Conservation (phyloP, 2,329 filamentous ascomycete genomes). For the Sporothrix brasiliensis region DNA sequence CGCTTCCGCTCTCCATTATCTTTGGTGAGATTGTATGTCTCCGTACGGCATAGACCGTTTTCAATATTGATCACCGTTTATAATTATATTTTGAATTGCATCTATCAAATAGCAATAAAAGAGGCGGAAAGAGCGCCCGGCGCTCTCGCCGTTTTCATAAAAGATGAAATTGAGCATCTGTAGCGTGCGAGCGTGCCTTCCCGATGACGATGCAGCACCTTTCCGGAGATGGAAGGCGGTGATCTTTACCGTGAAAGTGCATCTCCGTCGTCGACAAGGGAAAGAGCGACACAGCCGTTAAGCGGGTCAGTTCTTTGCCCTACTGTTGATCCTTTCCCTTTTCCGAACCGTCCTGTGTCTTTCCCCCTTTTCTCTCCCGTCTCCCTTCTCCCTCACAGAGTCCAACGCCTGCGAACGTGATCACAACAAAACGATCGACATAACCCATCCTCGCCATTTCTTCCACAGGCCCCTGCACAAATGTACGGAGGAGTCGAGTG, state of each 20-base stretch:
- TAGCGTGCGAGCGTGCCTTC: conserved; percentile 17
- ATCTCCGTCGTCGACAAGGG: background rate
- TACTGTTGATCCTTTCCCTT: conserved; percentile 9
- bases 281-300: conserved; percentile 5
- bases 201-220: background rate
- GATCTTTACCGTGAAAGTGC: background rate
- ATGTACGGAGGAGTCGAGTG: background rate
- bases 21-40: background rate
- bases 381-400: conserved; percentile 11
- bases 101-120: background rate
- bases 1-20: background rate
- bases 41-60: background rate
- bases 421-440: conserved; percentile 19
- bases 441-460: background rate
- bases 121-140: conserved; percentile 1
- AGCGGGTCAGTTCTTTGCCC: background rate
- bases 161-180: background rate
- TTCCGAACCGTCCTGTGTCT: conserved; percentile 13
- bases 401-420: background rate
- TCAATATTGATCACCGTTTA: background rate
- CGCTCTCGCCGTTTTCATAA: background rate
- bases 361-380: conserved; percentile 14
- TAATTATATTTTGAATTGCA: background rate
- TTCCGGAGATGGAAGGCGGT: conserved; percentile 18
- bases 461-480: conserved; percentile 19